These are phyloP conservation scores for Starmerella scarabaei DNA, from an alignment of 805 yeast genomes.

Conservation along the genomic window DNA sequence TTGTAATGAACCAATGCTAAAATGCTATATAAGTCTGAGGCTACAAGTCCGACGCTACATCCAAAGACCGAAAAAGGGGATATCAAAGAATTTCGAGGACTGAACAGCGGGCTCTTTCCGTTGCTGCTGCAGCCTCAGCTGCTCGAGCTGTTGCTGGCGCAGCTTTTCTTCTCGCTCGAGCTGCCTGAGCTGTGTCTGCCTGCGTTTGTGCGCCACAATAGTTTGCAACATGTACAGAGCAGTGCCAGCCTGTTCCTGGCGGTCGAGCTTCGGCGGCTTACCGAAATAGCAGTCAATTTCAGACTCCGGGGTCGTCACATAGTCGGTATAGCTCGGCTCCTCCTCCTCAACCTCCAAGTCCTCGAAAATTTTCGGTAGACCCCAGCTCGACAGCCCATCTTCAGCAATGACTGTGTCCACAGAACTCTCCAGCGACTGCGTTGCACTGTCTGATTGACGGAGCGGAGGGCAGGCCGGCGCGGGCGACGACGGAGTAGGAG, in stretches of 20 bases:
- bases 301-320: neutral
- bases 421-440: neutral
- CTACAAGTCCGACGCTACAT: no score
- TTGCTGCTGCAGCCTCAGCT: neutral
- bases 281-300: neutral
- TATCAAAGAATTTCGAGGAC: no score
- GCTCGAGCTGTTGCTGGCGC: neutral
- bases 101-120: no score
- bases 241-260: neutral
- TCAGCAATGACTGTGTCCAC: conserved; percentile 11
- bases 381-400: conserved; percentile 25
- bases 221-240: neutral
- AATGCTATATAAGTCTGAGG: no score
- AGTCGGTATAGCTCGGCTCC: neutral
- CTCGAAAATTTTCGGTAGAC: conserved; percentile 21
- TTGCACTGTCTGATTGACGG: neutral
- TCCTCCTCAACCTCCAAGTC: conserved; percentile 6
- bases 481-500: conserved; percentile 8
- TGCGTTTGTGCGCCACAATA: neutral
- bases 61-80: neutral
- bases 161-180: neutral
- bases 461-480: neutral
- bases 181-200: neutral
- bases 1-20: no score
- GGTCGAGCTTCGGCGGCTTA: no score